Base-by-base conservation (phyloP, 345 rosid species). In the Leavenworthia alabamica region DNA sequence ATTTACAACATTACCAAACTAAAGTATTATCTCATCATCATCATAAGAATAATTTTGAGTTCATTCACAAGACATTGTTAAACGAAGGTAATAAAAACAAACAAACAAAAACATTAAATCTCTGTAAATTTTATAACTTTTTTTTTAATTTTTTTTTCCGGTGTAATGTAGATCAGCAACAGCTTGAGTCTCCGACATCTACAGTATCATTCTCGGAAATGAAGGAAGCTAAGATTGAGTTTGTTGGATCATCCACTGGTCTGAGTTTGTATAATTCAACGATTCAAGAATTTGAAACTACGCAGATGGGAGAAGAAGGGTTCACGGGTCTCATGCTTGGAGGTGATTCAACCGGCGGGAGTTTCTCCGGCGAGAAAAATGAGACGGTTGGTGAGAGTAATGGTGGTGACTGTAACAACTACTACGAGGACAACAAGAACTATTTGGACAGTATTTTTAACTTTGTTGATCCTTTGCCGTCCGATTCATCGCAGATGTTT, bases 371-470 rank as follows among this genome's bases (percentile, higher is more conserved):
- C 7, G 59, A 62, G 5, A 62, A 70, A 56, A 71, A 24, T 54
- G 66, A 64, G 24, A 45, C 49, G 22, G 65, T 17, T 28, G 70
- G 43, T 8, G 75, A 62, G 66, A 56, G 70, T 49, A 42, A 54
- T 32, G 60, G 68, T 40, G 70, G 47, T 64, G 70, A 64, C 32
- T 64, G 70, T 13, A 74, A 77, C 24, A 67, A 79, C 16, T 75
- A 75, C 67, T 79, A 79, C 39, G 90, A 86, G 70, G 98, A 91
- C 67, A 91, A 78, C 70, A 91, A 88, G 84, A 88, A 84, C 51
- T 91, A 91, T 48, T 88, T 95, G 91, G 86, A 83, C 53, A 84
- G 86, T 58, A 86, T 91, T 75, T 92, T 91, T 39, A 88, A 78
- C 72, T 79, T 86, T 79, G 90, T 91, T 53, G 86, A 88, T 60